Evolutionary conservation across 2,329 filamentous ascomycete species (phyloP).

Genomic region (Graphilbum sp.): DNA sequence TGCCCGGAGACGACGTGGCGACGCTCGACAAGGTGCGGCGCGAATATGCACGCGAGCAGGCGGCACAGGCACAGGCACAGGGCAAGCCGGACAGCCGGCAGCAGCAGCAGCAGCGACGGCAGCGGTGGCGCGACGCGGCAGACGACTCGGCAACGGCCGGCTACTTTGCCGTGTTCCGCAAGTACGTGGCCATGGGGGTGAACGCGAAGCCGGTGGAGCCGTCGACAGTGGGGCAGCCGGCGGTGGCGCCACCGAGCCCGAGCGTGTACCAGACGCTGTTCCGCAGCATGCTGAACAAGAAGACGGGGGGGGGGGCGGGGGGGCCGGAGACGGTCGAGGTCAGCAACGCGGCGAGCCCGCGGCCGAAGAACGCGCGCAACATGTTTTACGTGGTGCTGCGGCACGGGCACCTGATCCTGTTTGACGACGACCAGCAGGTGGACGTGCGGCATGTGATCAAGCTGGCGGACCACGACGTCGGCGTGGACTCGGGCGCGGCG

Average conservation of each 20-base stretch:
- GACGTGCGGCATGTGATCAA: conserved; percentile 95
- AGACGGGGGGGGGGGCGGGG: conserved; percentile 20
- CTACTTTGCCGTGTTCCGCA: conserved; percentile 88
- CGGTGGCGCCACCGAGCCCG: conserved; percentile 64
- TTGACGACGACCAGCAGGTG: conserved; percentile 86
- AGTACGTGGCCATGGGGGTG: conserved; percentile 81
- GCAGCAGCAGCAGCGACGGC: conserved; percentile 18
- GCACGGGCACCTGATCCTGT: conserved; percentile 95
- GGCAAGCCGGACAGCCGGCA: conserved; percentile 32
- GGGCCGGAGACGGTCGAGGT: conserved; percentile 21
- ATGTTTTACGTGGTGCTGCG: conserved; percentile 86
- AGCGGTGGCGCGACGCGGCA: conserved; percentile 31
- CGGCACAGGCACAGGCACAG: conserved; percentile 19
- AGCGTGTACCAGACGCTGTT: conserved; percentile 99
- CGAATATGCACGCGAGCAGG: conserved; percentile 1
- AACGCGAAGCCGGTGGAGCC: conserved; percentile 87
- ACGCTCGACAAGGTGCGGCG: conserved; percentile 31
- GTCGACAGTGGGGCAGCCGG: conserved; percentile 56
- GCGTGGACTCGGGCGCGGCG: conserved; percentile 61
- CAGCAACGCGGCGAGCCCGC: conserved; percentile 29
- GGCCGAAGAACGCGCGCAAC: conserved; percentile 56
- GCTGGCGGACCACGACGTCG: conserved; percentile 71
- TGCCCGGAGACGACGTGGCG: conserved; percentile 47
- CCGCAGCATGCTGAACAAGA: conserved; percentile 82
- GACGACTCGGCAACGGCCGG: conserved; percentile 63